Evolutionary conservation across 306 rosid genomes (phyloP), one percentile per base, ranked within the genome.

Genomic region (Fagus sylvatica): DNA sequence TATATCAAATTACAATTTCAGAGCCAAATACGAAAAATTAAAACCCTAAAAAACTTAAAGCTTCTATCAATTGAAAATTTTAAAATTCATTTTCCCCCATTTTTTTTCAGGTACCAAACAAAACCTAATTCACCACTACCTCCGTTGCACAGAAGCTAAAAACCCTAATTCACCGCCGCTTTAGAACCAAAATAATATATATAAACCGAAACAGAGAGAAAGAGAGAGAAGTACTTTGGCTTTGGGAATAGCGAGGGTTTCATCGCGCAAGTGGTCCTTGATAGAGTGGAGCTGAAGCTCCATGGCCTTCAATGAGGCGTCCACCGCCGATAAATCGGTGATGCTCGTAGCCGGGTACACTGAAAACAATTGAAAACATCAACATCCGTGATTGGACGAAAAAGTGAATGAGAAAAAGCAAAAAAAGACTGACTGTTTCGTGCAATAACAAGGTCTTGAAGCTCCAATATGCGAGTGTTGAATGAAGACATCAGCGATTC

Each of bases 271-370:
- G 8, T 90, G 90, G 46, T 85, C 96, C 87, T 92, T 90, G 85
- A 94, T 90, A 22, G 87, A 86, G 81, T 92, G 93, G 8, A 92
- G 91, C 89, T 94, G 97, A 80, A 92, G 85, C 89, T 94, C 98
- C 93, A 92, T 87, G 4, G 87, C 90, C 75, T 67, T 90, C 80
- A 92, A 78, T 3, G 93, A 84, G 39, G 90, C 82, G 64, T 92
- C 98, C 73, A 94, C 86, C 7, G 93, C 89, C 7, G 90, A 85
- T 70, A 94, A 87, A 80, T 94, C 98, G 43, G 91, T 49, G 77
- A 90, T 76, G 80, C 91, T 87, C 77, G 90, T 90, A 1, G 95
- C 93, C 15, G 97, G 97, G 37, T 87, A 89, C 97, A 92, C 97
- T 92, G 81, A 43, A 64, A 16, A 5, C 17, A 85, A 54, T 22